Evolutionary conservation across 169 alveolate species (phyloP).

Genomic region (Eimeria tenella): DNA sequence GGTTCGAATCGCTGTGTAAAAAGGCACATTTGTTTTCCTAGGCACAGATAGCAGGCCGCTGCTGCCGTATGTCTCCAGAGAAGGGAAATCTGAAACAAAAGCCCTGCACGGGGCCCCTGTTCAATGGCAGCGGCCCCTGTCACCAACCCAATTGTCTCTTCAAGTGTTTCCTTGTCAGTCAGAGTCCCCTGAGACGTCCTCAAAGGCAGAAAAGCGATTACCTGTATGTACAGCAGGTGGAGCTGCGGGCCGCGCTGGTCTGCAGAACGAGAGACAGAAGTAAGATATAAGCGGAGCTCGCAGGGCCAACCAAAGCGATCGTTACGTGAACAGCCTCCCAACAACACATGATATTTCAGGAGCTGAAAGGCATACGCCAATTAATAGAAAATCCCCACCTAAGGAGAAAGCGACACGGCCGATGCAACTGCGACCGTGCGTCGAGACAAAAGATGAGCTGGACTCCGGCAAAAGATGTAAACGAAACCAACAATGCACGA

Average conservation of each 20-base stretch:
- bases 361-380: no score
- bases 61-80: not conserved
- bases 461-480: not conserved
- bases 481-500: not conserved
- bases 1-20: no score
- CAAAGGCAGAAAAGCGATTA: constrained; percentile 21
- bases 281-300: not conserved
- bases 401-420: no score
- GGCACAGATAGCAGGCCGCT: no score
- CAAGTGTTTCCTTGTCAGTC: constrained; percentile 13
- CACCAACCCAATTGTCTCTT: not conserved
- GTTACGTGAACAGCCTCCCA: no score
- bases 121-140: no score
- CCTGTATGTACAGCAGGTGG: constrained; percentile 30
- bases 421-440: no score
- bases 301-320: not conserved
- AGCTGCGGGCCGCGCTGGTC: constrained; percentile 4
- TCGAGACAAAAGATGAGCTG: not conserved
- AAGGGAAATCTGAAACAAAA: not conserved
- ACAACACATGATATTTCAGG: no score
- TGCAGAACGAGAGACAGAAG: constrained; percentile 8
- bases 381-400: no score
- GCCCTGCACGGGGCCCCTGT: no score
- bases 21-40: no score
- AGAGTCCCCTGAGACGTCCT: constrained; percentile 28